Evolutionary conservation across 306 rosid species (phyloP), one percentile per base, ranked within the genome.

Genomic region (Medicago arabica): DNA sequence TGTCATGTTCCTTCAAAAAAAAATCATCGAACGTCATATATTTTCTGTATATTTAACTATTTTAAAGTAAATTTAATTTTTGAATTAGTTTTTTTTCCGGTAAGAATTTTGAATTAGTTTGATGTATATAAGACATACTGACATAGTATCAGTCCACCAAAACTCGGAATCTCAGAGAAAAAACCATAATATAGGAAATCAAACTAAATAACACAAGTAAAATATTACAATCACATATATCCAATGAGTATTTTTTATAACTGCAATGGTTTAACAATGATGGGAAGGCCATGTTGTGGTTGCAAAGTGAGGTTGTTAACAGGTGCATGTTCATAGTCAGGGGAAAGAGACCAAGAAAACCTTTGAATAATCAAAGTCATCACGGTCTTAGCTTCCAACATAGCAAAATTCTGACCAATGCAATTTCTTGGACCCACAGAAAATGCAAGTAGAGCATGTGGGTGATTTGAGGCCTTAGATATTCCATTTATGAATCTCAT

Each of bases 351-450:
- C 57, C 65, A 67, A 67, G 80, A 77, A 75, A 80, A 86, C 36
- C 81, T 65, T 43, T 76, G 85, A 23, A 83, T 65, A 25, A 82
- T 79, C 14, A 76, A 67, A 57, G 81, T 68, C 57, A 76, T 58
- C 11, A 65, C 81, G 25, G 72, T 67, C 17, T 84, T 81, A 0
- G 81, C 85, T 63, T 84, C 83, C 23, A 77, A 21, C 85, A 80
- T 72, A 9, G 87, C 81, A 53, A 82, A 83, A 59, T 82, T 83
- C 58, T 79, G 83, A 10, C 83, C 89, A 18, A 86, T 80, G 74
- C 88, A 85, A 19, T 58, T 44, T 60, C 88, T 75, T 63, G 84
- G 80, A 65, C 88, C 86, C 13, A 54, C 12, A 0, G 71, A 70
- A 62, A 82, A 86, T 7, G 89, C 75, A 34, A 80, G 69, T 7